Evolutionary conservation across 2,329 filamentous ascomycete genomes (phyloP).

Genomic region (Verticillium nonalfalfae): DNA sequence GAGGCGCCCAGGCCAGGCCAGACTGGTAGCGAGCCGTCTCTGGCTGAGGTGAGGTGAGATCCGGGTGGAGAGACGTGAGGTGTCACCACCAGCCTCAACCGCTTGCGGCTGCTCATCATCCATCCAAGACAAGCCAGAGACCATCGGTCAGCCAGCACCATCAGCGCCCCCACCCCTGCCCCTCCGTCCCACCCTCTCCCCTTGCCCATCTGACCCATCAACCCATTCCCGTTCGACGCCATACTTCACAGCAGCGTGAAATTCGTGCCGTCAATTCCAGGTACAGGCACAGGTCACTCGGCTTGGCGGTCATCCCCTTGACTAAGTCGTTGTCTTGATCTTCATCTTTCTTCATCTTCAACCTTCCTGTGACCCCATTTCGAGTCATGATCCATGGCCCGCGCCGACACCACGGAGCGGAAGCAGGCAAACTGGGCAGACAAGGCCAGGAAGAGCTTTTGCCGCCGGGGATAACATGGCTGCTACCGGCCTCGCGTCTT

Average conservation of each 20-base stretch:
- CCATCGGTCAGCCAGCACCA: not conserved
- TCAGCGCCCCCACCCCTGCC: not conserved
- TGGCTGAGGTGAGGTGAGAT: not conserved
- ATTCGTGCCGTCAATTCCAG: not conserved
- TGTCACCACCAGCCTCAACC: not conserved
- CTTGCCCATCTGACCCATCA: not conserved
- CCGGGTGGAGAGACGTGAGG: not conserved
- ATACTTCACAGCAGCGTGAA: not conserved
- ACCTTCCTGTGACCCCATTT: not conserved
- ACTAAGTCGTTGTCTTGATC: not conserved
- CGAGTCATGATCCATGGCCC: not conserved
- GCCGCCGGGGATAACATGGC: not conserved
- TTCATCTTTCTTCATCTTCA: not conserved
- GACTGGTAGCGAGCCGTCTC: not conserved
- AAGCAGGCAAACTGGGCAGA: not conserved
- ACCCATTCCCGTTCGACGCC: not conserved
- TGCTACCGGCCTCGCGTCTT: not conserved
- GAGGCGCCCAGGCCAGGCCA: not conserved
- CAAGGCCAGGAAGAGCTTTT: not conserved
- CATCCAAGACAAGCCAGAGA: not conserved
- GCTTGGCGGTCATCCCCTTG: not conserved
- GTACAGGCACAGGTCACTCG: not conserved
- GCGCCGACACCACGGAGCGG: not conserved
- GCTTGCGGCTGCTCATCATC: not conserved
- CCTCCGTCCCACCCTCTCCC: not conserved